Percentiles rank a stretch among this genome's conserved stretches.
phyloP scores from a whole-genome alignment of 2,329 filamentous ascomycete species.

The Neofusicoccum laricinum region DNA sequence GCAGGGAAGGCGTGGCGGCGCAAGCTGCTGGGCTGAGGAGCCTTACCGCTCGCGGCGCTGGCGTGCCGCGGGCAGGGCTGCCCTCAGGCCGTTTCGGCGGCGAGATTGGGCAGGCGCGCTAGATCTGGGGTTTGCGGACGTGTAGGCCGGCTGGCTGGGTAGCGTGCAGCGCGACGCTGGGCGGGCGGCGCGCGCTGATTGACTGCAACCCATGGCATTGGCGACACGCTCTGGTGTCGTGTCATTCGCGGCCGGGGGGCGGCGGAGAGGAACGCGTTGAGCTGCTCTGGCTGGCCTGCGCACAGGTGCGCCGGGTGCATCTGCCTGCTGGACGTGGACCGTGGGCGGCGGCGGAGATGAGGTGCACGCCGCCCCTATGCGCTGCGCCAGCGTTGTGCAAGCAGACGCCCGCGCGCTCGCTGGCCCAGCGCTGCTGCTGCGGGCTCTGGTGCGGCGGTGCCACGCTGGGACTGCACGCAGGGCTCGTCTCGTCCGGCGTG shows the following conservation, averaged over 20 bases:
- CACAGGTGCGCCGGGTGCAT: background rate
- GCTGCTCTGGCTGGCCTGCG: background rate
- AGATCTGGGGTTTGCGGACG: constrained; percentile 13
- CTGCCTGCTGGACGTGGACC: background rate
- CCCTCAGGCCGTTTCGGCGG: background rate
- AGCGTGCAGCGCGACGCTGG: constrained; percentile 3
- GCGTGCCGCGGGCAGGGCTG: constrained; percentile 10
- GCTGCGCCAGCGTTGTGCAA: constrained; percentile 2
- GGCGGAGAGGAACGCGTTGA: constrained; percentile 13
- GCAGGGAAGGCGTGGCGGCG: constrained; percentile 10
- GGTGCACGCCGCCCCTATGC: constrained; percentile 11
- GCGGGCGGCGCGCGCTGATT: constrained; percentile 3
- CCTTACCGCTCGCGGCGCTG: constrained; percentile 9
- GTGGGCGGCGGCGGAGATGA: constrained; percentile 5
- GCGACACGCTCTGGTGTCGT: constrained; percentile 2
- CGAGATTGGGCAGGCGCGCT: constrained; percentile 12
- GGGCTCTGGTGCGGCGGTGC: constrained; percentile 8
- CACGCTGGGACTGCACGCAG: constrained; percentile 7
- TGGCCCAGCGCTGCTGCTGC: no score
- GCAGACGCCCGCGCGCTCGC: background rate
- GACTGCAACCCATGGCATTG: background rate
- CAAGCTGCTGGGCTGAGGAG: constrained; percentile 5
- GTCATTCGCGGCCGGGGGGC: constrained; percentile 11
- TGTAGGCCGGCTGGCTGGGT: background rate
- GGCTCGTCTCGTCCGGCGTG: constrained; percentile 2